These are phyloP conservation scores for Phialemoniopsis sp. DNA, from an alignment of 2,329 filamentous ascomycete species.

Conservation along the genomic window DNA sequence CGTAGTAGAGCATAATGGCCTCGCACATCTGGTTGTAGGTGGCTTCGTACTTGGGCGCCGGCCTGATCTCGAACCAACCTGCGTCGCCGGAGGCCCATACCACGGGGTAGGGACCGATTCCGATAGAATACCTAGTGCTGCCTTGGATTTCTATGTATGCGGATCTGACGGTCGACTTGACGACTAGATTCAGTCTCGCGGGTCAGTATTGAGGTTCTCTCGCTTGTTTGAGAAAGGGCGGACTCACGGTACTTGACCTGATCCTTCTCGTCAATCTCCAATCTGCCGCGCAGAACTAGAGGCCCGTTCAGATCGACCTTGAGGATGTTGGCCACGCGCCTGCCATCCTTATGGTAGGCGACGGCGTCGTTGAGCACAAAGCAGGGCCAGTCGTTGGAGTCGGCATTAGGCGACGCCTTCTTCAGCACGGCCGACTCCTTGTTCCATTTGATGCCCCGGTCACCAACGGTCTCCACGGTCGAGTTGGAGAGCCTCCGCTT, in stretches of 20 bases:
- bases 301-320: conserved; percentile 56
- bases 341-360: conserved; percentile 50
- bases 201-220: too few relatives aligned
- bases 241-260: conserved; percentile 32
- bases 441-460: conserved; percentile 21
- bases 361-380: conserved; percentile 59
- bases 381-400: conserved; percentile 52
- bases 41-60: conserved; percentile 49
- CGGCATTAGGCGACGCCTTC: conserved; percentile 15
- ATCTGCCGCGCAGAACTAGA: conserved; percentile 54
- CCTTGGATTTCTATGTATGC: conserved; percentile 51
- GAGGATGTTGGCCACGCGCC: conserved; percentile 56
- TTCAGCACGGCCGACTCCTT: conserved; percentile 31
- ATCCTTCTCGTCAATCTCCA: conserved; percentile 45
- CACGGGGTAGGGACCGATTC: conserved; percentile 46
- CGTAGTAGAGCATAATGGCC: conserved; percentile 61
- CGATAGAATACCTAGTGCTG: conserved; percentile 47
- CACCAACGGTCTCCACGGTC: conserved; percentile 37
- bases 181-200: conserved; percentile 17
- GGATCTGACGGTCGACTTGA: conserved; percentile 21
- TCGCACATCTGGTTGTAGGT: conserved; percentile 59
- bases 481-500: conserved; percentile 38
- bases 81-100: conserved; percentile 63
- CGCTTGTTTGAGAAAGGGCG: too few relatives aligned
- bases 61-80: conserved; percentile 66